phyloP scores from a whole-genome alignment of 2,329 filamentous ascomycete genomes.

The Septoria linicola region DNA sequence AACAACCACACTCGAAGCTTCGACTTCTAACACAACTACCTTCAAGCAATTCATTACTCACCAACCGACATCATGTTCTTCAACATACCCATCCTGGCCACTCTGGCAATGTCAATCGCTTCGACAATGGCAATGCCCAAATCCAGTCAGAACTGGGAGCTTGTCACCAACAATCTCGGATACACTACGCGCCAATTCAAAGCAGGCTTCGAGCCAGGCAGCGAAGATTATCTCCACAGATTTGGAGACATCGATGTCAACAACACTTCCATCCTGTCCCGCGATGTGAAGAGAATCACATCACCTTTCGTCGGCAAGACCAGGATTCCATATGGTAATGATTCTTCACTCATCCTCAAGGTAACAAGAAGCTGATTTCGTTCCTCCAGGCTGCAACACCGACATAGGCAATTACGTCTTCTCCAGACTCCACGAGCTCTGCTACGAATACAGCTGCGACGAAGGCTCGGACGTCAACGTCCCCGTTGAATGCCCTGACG shows the following conservation, averaged over 20 bases:
- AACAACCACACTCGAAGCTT: too few relatives aligned
- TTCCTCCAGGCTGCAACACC: conserved; percentile 6
- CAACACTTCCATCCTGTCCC: neutral
- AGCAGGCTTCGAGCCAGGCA: conserved; percentile 8
- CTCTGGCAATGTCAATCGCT: neutral
- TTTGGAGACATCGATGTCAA: conserved; percentile 4
- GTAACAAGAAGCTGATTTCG: neutral
- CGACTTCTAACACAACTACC: too few relatives aligned
- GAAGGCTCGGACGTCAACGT: neutral
- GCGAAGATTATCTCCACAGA: conserved; percentile 3
- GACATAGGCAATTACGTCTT: conserved; percentile 10
- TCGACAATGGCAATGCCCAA: conserved; percentile 1
- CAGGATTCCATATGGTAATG: conserved; percentile 8
- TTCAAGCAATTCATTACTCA: too few relatives aligned
- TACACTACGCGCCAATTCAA: conserved; percentile 8
- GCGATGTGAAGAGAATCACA: neutral
- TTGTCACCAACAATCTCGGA: conserved; percentile 6
- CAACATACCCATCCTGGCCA: neutral
- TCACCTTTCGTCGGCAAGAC: conserved; percentile 7
- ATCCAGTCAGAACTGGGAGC: conserved; percentile 2
- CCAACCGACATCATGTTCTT: neutral
- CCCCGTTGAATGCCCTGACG: conserved; percentile 2
- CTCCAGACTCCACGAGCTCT: conserved; percentile 8
- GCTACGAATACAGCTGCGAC: conserved; percentile 6
- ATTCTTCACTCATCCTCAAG: neutral